phyloP scores from a whole-genome alignment of 1,284 basidiomycete species.

The Sparassis latifolia region DNA sequence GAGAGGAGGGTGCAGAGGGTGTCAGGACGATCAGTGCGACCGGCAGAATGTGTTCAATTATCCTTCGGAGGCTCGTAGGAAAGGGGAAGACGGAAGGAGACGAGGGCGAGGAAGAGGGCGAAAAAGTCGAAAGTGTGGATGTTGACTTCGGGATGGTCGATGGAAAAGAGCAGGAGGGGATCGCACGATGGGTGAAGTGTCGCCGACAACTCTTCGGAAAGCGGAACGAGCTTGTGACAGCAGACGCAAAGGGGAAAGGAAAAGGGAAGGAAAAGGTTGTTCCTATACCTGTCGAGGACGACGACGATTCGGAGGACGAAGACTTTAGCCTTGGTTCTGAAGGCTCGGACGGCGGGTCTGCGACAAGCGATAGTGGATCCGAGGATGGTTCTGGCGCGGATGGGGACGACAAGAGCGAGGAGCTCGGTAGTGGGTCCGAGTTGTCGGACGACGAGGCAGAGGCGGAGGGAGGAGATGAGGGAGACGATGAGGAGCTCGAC shows the following conservation, averaged over 20 bases:
- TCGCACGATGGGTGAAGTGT: constrained; percentile 55
- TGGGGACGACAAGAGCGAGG: constrained; percentile 21
- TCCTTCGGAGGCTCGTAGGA: constrained; percentile 31
- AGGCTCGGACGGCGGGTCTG: constrained; percentile 23
- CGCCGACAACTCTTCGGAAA: constrained; percentile 55
- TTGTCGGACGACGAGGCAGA: not conserved
- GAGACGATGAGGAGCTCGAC: constrained; percentile 31
- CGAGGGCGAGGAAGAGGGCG: constrained; percentile 27
- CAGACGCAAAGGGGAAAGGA: constrained; percentile 8
- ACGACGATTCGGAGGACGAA: constrained; percentile 47
- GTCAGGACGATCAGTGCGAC: constrained; percentile 57
- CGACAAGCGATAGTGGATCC: constrained; percentile 10
- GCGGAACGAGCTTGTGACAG: constrained; percentile 1
- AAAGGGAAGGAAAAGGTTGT: not conserved
- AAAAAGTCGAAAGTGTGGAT: constrained; percentile 37
- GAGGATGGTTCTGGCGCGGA: constrained; percentile 7
- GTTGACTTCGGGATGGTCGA: constrained; percentile 68
- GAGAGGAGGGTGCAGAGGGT: constrained; percentile 33
- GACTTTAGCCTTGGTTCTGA: constrained; percentile 33
- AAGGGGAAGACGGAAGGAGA: constrained; percentile 28
- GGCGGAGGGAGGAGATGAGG: constrained; percentile 19
- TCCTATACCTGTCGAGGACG: constrained; percentile 26
- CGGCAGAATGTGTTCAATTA: constrained; percentile 60
- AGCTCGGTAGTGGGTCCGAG: constrained; percentile 17
- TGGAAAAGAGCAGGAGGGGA: constrained; percentile 56